Percentiles rank a stretch among this genome's conserved stretches.
These are phyloP conservation scores for Silene latifolia DNA, from an alignment of 148 eudicot genomes.

Conservation along the genomic window DNA sequence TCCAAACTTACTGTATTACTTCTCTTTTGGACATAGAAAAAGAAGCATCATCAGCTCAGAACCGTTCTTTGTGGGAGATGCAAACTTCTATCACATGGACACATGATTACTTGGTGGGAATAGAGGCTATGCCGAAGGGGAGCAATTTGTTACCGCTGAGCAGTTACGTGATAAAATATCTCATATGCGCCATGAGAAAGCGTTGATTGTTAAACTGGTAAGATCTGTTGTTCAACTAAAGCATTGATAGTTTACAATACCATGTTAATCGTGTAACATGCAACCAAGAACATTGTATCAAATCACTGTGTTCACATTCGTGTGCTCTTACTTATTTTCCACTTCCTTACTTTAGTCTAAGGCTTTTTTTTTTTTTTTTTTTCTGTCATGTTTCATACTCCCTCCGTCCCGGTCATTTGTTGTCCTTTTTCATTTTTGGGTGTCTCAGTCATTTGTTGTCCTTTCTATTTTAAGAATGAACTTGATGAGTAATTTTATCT, in stretches of 20 bases:
- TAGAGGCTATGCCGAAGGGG: conserved; percentile 94
- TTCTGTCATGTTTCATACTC: too few species aligned
- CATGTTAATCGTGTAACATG: background rate
- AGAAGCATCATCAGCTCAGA: conserved; percentile 83
- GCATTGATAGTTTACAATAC: conserved; percentile 6
- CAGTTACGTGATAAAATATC: conserved; percentile 83
- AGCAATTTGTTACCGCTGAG: conserved; percentile 90
- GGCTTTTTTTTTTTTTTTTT: conserved; percentile 4
- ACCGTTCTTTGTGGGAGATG: conserved; percentile 88
- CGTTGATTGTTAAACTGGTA: conserved; percentile 90
- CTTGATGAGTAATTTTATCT: too few species aligned
- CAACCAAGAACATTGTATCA: background rate
- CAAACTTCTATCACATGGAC: conserved; percentile 87
- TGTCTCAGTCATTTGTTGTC: too few species aligned
- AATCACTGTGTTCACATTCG: background rate
- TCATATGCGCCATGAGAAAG: conserved; percentile 87
- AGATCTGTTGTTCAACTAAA: conserved; percentile 9
- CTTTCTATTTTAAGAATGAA: too few species aligned
- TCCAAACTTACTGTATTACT: conserved; percentile 19
- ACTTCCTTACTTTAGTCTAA: too few species aligned
- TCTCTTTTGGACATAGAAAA: conserved; percentile 54
- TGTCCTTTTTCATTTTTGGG: too few species aligned
- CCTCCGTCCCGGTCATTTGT: too few species aligned
- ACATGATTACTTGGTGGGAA: conserved; percentile 93
- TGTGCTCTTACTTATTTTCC: too few species aligned